Percentiles rank a stretch among this genome's conserved stretches.
Conservation (phyloP, 2,329 filamentous ascomycete species). For the Ophiocordyceps sinensis region DNA sequence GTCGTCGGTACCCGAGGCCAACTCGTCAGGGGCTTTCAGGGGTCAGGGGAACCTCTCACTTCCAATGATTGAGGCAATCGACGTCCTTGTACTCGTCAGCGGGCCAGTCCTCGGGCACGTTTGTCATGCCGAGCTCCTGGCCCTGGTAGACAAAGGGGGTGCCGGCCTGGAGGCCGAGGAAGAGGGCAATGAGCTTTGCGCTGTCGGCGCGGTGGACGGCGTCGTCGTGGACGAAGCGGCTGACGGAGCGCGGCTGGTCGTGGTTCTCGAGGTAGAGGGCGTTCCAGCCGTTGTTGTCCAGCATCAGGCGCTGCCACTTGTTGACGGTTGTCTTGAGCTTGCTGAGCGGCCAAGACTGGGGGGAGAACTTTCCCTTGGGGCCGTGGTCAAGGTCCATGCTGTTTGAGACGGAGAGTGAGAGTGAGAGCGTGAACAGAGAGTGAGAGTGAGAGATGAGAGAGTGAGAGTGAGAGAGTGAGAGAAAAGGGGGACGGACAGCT, state of each 20-base stretch:
- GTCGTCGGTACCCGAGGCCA: background rate
- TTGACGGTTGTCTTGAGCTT: slow-evolving; percentile 37
- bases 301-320: slow-evolving; percentile 47
- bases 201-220: slow-evolving; percentile 32
- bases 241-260: slow-evolving; percentile 47
- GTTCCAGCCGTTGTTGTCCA: slow-evolving; percentile 47
- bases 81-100: slow-evolving; percentile 58
- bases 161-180: slow-evolving; percentile 42
- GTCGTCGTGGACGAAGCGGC: slow-evolving; percentile 36
- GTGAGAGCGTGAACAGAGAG: too few species aligned
- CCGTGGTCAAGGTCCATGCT: slow-evolving; percentile 36
- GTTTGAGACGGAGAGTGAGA: background rate
- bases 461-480: too few species aligned
- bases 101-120: slow-evolving; percentile 44
- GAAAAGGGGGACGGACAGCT: slow-evolving; percentile 29
- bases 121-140: slow-evolving; percentile 54
- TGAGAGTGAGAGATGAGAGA: too few species aligned
- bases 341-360: slow-evolving; percentile 28
- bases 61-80: slow-evolving; percentile 38
- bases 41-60: slow-evolving; percentile 13
- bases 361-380: slow-evolving; percentile 26
- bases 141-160: slow-evolving; percentile 58
- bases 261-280: slow-evolving; percentile 53
- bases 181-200: slow-evolving; percentile 45
- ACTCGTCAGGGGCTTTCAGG: background rate